Evolutionary conservation across 2,329 filamentous ascomycete genomes (phyloP).

Genomic region (Celoporthe dispersa): DNA sequence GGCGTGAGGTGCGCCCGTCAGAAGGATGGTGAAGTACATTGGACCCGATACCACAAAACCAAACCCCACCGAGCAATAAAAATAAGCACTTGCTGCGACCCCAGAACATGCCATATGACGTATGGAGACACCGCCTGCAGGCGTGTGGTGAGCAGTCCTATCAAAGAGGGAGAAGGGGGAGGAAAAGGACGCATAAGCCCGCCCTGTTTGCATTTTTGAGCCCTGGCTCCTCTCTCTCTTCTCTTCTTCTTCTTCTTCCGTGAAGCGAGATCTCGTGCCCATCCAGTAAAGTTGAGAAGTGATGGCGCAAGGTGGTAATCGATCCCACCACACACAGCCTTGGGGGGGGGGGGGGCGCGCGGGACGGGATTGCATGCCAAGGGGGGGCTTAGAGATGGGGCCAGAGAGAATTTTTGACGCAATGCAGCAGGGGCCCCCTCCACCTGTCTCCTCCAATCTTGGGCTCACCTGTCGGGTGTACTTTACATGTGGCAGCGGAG

Average conservation of each 20-base stretch:
- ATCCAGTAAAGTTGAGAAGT: background rate
- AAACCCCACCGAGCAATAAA: background rate
- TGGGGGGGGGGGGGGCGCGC: background rate
- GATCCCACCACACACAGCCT: background rate
- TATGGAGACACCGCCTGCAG: background rate
- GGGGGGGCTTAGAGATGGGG: constrained; percentile 1
- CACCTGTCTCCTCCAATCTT: constrained; percentile 10
- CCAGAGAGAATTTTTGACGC: background rate
- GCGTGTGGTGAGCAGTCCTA: background rate
- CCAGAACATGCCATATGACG: constrained; percentile 7
- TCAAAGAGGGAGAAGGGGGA: background rate
- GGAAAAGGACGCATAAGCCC: background rate
- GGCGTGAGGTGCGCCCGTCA: background rate
- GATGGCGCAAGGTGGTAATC: background rate
- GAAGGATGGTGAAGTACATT: background rate
- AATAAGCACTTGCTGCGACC: background rate
- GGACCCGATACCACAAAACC: background rate
- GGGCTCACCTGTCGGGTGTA: background rate
- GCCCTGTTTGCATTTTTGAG: background rate
- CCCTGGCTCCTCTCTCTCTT: background rate
- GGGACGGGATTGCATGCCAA: background rate
- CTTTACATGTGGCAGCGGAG: constrained; percentile 6
- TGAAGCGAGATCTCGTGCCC: background rate
- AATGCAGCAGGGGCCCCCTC: constrained; percentile 5
- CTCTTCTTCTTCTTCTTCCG: too few relatives aligned